A percentile compares a stretch with the other conserved stretches of the same genome.
Evolutionary conservation across 2,329 filamentous ascomycete genomes (phyloP).

Genomic region (Penicillium sp.): DNA sequence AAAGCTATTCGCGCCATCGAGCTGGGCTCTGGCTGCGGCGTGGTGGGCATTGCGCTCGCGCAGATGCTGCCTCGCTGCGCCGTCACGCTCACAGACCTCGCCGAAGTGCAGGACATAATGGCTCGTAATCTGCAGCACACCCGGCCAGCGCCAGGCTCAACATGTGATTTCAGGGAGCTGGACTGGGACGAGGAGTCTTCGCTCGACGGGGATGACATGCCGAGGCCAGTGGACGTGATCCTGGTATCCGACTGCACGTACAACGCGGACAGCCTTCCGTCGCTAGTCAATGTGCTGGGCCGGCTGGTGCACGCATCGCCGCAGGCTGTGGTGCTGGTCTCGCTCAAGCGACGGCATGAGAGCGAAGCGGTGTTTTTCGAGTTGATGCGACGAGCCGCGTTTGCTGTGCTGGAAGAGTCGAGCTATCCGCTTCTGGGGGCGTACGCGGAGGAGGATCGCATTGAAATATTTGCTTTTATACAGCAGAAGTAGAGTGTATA

Average conservation of each 20-base stretch:
- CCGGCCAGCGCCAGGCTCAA: slow-evolving; percentile 40
- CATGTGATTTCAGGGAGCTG: slow-evolving; percentile 49
- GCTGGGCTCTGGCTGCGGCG: slow-evolving; percentile 65
- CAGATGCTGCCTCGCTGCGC: slow-evolving; percentile 50
- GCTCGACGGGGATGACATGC: slow-evolving; percentile 41
- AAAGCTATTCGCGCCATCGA: slow-evolving; percentile 54
- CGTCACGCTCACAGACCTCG: slow-evolving; percentile 62
- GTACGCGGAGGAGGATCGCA: slow-evolving; percentile 8
- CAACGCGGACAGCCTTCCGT: slow-evolving; percentile 63
- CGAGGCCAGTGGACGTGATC: slow-evolving; percentile 52
- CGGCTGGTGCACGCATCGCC: slow-evolving; percentile 48
- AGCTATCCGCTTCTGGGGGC: slow-evolving; percentile 33
- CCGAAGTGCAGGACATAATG: slow-evolving; percentile 60
- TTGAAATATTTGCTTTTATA: slow-evolving; percentile 14
- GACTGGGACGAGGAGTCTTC: slow-evolving; percentile 63
- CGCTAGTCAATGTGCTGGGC: slow-evolving; percentile 57
- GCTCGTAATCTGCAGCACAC: slow-evolving; percentile 51
- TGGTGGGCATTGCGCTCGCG: slow-evolving; percentile 63
- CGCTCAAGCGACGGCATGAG: slow-evolving; percentile 64
- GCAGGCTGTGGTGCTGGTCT: slow-evolving; percentile 52
- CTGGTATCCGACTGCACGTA: slow-evolving; percentile 70
- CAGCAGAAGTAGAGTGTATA: too few species aligned
- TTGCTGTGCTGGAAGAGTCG: slow-evolving; percentile 30
- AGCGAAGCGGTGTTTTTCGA: slow-evolving; percentile 65
- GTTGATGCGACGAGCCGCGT: slow-evolving; percentile 46